phyloP scores from a whole-genome alignment of 2,329 filamentous ascomycete species.

The Lasiodiplodia gonubiensis region DNA sequence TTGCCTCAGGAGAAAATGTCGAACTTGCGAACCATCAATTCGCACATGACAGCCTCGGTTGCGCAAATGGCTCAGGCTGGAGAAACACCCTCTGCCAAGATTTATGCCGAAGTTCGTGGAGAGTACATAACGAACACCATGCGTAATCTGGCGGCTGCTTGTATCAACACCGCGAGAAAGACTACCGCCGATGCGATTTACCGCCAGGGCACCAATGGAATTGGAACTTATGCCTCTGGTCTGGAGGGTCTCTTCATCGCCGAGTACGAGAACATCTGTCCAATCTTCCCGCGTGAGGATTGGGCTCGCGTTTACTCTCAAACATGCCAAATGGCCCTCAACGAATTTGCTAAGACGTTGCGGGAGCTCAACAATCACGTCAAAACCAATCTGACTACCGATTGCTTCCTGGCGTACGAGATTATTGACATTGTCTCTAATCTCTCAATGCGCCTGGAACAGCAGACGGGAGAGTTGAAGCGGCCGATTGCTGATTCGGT shows the following conservation, averaged over 20 bases:
- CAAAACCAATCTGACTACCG: slow-evolving; percentile 81
- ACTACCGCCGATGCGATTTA: slow-evolving; percentile 80
- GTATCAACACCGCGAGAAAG: slow-evolving; percentile 76
- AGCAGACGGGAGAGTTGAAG: slow-evolving; percentile 84
- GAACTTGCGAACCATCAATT: slow-evolving; percentile 79
- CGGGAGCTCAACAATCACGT: slow-evolving; percentile 90
- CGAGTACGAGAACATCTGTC: slow-evolving; percentile 89
- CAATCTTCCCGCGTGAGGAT: slow-evolving; percentile 83
- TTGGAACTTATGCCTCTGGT: slow-evolving; percentile 84
- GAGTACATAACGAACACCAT: slow-evolving; percentile 84
- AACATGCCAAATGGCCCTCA: slow-evolving; percentile 77
- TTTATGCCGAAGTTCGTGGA: slow-evolving; percentile 85
- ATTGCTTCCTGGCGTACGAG: slow-evolving; percentile 95
- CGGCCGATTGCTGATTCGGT: slow-evolving; percentile 80
- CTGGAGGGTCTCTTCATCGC: slow-evolving; percentile 86
- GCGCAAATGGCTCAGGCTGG: slow-evolving; percentile 54
- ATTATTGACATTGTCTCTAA: slow-evolving; percentile 87
- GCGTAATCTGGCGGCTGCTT: slow-evolving; percentile 85
- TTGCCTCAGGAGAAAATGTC: slow-evolving; percentile 77
- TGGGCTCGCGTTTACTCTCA: slow-evolving; percentile 79
- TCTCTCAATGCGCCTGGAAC: slow-evolving; percentile 79
- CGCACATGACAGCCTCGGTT: slow-evolving; percentile 70
- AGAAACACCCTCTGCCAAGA: slow-evolving; percentile 75
- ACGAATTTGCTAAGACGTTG: slow-evolving; percentile 83
- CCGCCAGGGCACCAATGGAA: slow-evolving; percentile 85